These are phyloP conservation scores for Naganishia liquefaciens DNA, from an alignment of 1,284 basidiomycete genomes.

Conservation along the genomic window DNA sequence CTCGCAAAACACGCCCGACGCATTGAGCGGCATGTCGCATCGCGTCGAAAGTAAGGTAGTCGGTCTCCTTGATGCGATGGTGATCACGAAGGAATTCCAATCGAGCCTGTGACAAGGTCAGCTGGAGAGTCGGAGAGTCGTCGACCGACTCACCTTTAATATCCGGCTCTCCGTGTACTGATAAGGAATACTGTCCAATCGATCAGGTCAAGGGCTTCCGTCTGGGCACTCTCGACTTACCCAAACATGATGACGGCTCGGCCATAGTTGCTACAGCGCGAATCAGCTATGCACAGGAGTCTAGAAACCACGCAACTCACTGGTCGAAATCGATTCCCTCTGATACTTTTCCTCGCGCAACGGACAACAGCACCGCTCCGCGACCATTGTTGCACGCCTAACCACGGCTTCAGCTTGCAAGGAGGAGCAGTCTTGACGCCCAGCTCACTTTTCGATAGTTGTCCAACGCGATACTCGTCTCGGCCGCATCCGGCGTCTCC, in stretches of 20 bases:
- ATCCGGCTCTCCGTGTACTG: constrained; percentile 99
- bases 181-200: constrained; percentile 76
- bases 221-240: constrained; percentile 59
- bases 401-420: background rate
- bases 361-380: constrained; percentile 92
- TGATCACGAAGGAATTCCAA: constrained; percentile 98
- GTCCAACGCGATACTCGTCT: constrained; percentile 96
- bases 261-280: constrained; percentile 71
- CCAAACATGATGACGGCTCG: constrained; percentile 99
- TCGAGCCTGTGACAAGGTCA: constrained; percentile 61
- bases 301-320: constrained; percentile 37
- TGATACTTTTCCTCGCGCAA: constrained; percentile 98
- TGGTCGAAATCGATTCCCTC: constrained; percentile 99
- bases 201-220: background rate
- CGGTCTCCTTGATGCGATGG: constrained; percentile 96
- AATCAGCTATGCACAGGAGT: background rate
- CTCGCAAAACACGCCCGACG: constrained; percentile 93
- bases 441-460: constrained; percentile 84
- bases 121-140: background rate
- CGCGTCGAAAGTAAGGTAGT: constrained; percentile 98
- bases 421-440: background rate
- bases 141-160: constrained; percentile 62
- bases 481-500: constrained; percentile 98
- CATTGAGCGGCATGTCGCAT: constrained; percentile 99
- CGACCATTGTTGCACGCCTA: constrained; percentile 98